Evolutionary conservation across 1,284 basidiomycete species (phyloP).

Genomic region (Golubevia sp.): DNA sequence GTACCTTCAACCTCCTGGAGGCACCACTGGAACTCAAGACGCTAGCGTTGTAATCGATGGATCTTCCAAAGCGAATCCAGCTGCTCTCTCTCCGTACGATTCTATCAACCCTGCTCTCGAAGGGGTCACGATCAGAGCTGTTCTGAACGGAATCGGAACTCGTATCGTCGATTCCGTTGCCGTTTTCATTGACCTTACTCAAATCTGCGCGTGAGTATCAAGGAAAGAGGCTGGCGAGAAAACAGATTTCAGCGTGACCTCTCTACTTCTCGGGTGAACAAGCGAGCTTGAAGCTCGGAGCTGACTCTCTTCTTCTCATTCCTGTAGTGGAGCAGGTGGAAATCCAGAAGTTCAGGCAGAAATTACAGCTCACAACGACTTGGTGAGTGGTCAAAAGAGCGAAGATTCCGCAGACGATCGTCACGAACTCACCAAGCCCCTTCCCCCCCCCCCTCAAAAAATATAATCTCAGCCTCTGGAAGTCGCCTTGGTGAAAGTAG

Average conservation of each 20-base stretch:
- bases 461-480: background rate
- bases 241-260: background rate
- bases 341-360: background rate
- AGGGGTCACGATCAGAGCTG: slow-evolving; percentile 21
- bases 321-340: background rate
- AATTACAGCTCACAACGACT: background rate
- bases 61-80: background rate
- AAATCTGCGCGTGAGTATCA: background rate
- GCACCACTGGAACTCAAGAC: slow-evolving; percentile 12
- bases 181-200: background rate
- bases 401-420: background rate
- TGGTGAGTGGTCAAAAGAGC: background rate
- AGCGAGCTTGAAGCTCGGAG: no score
- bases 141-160: slow-evolving; percentile 36
- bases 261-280: background rate
- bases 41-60: slow-evolving; percentile 3
- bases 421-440: background rate
- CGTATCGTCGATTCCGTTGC: slow-evolving; percentile 20
- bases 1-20: slow-evolving; percentile 32
- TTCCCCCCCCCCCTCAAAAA: no score
- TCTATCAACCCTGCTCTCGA: slow-evolving; percentile 39
- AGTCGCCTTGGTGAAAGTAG: background rate
- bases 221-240: no score
- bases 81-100: slow-evolving; percentile 41
- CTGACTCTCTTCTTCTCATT: background rate